phyloP scores from a whole-genome alignment of 768 basidiomycete species.

The Chiua virens region DNA sequence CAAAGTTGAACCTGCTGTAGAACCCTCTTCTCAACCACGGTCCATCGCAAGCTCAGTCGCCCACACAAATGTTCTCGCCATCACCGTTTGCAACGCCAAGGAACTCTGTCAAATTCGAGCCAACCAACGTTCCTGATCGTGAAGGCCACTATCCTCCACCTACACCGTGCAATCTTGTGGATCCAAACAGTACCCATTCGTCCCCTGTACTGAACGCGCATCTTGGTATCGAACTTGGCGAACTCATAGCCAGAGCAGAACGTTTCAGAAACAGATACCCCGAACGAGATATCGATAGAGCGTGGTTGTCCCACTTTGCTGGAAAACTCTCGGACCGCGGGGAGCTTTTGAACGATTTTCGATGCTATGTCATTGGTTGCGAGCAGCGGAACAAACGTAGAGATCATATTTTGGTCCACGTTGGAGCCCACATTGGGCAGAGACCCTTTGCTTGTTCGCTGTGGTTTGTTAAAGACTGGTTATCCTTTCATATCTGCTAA shows the following conservation, averaged over 20 bases:
- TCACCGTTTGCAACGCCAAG: neutral
- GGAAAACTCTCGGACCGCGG: slow-evolving; percentile 62
- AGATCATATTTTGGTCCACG: slow-evolving; percentile 74
- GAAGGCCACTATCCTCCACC: neutral
- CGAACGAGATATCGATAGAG: slow-evolving; percentile 58
- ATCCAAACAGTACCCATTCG: slow-evolving; percentile 2
- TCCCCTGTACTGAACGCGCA: slow-evolving; percentile 67
- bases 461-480: slow-evolving; percentile 49
- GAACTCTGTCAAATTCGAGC: neutral
- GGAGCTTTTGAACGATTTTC: slow-evolving; percentile 56
- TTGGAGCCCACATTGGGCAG: slow-evolving; percentile 71
- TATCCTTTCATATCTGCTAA: slow-evolving; percentile 10
- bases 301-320: slow-evolving; percentile 66
- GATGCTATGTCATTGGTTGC: slow-evolving; percentile 70
- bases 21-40: slow-evolving; percentile 9
- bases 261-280: slow-evolving; percentile 55
- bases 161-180: neutral
- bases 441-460: slow-evolving; percentile 61
- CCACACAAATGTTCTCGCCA: neutral
- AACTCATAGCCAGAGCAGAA: slow-evolving; percentile 55
- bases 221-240: slow-evolving; percentile 53
- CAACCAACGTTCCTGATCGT: neutral
- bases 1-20: slow-evolving; percentile 10
- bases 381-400: slow-evolving; percentile 67
- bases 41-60: slow-evolving; percentile 1